Evolutionary conservation across 179 eudicot genomes (phyloP).

Genomic region (Amaranthus tricolor): DNA sequence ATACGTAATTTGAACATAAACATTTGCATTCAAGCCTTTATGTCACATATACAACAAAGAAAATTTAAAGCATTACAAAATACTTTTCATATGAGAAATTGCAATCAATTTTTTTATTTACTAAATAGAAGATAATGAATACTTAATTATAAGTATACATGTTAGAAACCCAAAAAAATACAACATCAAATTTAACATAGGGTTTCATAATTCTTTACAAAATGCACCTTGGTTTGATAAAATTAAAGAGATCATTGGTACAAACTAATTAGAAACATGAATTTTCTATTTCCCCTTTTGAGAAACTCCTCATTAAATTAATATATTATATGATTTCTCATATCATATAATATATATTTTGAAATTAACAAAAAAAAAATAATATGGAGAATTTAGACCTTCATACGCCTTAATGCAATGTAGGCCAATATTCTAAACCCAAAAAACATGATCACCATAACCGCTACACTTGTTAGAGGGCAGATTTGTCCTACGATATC

Average conservation of each 20-base stretch:
- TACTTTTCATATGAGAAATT: not conserved
- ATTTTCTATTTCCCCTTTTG: not conserved
- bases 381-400: conserved; percentile 12
- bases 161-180: not conserved
- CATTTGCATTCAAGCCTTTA: too few species aligned
- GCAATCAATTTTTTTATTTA: not conserved
- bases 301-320: not conserved
- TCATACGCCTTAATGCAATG: conserved; percentile 52
- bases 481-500: conserved; percentile 62
- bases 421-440: conserved; percentile 78
- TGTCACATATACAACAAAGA: too few species aligned
- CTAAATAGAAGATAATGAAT: not conserved
- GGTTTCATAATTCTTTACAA: conserved; percentile 12
- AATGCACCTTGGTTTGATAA: not conserved
- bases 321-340: not conserved
- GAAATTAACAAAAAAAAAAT: not conserved
- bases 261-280: not conserved
- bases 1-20: too few species aligned
- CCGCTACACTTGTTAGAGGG: conserved; percentile 42
- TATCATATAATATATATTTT: not conserved
- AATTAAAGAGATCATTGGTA: not conserved
- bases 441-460: conserved; percentile 53
- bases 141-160: conserved; percentile 1
- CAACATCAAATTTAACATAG: conserved; percentile 8
- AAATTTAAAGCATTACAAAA: too few species aligned